Percentiles rank a stretch among this genome's conserved stretches.
These are phyloP conservation scores for Huntiella moniliformis DNA, from an alignment of 2,329 filamentous ascomycete genomes.

Conservation along the genomic window DNA sequence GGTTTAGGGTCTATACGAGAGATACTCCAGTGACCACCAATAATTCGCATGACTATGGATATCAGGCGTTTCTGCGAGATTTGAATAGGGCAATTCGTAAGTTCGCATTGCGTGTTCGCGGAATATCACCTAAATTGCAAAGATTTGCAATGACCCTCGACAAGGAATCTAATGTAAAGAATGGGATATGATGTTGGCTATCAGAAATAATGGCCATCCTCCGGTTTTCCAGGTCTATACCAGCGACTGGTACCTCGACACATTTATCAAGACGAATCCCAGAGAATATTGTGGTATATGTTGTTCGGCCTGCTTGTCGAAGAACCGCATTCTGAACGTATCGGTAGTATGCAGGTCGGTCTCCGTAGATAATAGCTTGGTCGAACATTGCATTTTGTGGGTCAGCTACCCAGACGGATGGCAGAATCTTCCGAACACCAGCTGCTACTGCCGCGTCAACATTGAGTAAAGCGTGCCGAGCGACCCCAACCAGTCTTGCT, in stretches of 20 bases:
- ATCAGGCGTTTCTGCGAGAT: background rate
- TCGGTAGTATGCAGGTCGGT: constrained; percentile 2
- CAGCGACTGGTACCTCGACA: background rate
- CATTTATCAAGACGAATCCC: background rate
- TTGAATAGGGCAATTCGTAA: background rate
- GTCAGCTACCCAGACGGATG: background rate
- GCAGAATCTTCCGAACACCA: background rate
- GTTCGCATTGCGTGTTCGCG: background rate
- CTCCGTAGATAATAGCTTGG: background rate
- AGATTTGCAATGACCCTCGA: background rate
- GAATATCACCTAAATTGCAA: background rate
- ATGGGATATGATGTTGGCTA: background rate
- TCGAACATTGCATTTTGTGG: background rate
- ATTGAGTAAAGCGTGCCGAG: background rate
- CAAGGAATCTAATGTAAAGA: background rate
- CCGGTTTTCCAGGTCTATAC: background rate
- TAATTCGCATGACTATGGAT: background rate
- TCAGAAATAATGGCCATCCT: background rate
- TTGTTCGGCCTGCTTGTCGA: background rate
- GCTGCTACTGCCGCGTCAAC: constrained; percentile 3
- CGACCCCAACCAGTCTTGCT: background rate
- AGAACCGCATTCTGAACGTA: constrained; percentile 1
- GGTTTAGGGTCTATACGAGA: background rate
- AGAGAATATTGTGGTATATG: background rate
- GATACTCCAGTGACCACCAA: constrained; percentile 1